These are phyloP conservation scores for Podospora pseudoanserina DNA, from an alignment of 495 filamentous ascomycete genomes.

Conservation along the genomic window DNA sequence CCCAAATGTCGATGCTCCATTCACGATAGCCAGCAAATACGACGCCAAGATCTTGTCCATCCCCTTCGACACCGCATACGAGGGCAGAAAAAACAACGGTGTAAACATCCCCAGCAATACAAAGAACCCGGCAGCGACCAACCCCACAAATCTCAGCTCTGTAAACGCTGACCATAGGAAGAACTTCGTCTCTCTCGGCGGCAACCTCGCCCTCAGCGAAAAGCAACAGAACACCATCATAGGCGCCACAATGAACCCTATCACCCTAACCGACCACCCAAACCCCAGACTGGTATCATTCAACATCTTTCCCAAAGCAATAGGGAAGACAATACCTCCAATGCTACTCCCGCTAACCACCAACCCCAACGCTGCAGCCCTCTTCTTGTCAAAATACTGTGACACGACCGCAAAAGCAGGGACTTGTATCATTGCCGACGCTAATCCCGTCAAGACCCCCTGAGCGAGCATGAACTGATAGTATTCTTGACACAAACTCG, in stretches of 20 bases:
- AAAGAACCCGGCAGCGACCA: conserved; percentile 43
- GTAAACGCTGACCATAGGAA: conserved; percentile 42
- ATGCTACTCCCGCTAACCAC: conserved; percentile 54
- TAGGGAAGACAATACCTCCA: conserved; percentile 54
- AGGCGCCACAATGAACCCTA: conserved; percentile 55
- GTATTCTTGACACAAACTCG: conserved; percentile 52
- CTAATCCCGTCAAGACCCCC: conserved; percentile 52
- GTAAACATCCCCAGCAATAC: conserved; percentile 51
- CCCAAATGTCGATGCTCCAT: conserved; percentile 53
- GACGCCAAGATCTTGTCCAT: conserved; percentile 50
- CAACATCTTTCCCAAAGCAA: conserved; percentile 42
- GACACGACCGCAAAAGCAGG: conserved; percentile 51
- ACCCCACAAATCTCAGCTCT: conserved; percentile 33
- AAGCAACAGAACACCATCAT: conserved; percentile 43
- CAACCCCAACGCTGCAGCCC: conserved; percentile 54
- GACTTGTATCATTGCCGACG: conserved; percentile 47
- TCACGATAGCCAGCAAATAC: conserved; percentile 52
- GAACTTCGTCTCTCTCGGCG: conserved; percentile 42
- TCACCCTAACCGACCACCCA: conserved; percentile 57
- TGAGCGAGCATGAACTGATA: conserved; percentile 64
- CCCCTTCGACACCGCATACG: conserved; percentile 49
- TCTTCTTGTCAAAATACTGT: conserved; percentile 53
- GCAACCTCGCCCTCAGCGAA: conserved; percentile 43
- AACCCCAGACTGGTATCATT: conserved; percentile 46
- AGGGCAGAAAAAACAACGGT: conserved; percentile 55